Conservation (phyloP, 2,329 filamentous ascomycete species). For the Acephala macrosclerotiorum region DNA sequence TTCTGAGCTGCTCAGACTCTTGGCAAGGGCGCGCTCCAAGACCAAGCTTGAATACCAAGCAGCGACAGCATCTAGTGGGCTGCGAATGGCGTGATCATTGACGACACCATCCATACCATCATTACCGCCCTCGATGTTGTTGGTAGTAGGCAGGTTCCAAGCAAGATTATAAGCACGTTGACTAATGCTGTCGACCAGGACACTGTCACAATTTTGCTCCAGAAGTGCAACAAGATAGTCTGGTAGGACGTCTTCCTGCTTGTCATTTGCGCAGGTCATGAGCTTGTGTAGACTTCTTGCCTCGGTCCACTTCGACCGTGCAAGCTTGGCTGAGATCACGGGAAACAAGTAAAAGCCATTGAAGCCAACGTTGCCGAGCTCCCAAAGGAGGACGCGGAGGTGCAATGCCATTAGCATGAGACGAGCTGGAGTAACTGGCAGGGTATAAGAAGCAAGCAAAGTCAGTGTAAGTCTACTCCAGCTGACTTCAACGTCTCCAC, state of each 20-base stretch:
- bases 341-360: slow-evolving; percentile 71
- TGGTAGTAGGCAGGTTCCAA: slow-evolving; percentile 80
- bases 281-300: slow-evolving; percentile 71
- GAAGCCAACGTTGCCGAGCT: slow-evolving; percentile 70
- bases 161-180: slow-evolving; percentile 90
- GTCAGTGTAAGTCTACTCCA: slow-evolving; percentile 86
- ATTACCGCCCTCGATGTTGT: slow-evolving; percentile 68
- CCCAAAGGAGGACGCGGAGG: slow-evolving; percentile 88
- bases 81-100: slow-evolving; percentile 83
- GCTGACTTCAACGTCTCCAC: slow-evolving; percentile 89
- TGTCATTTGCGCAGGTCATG: slow-evolving; percentile 52
- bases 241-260: slow-evolving; percentile 68
- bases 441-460: slow-evolving; percentile 84
- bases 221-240: slow-evolving; percentile 79
- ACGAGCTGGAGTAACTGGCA: slow-evolving; percentile 81
- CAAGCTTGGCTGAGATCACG: slow-evolving; percentile 74
- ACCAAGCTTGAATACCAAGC: slow-evolving; percentile 87
- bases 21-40: slow-evolving; percentile 73
- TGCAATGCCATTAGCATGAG: slow-evolving; percentile 94
- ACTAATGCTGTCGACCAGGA: slow-evolving; percentile 78
- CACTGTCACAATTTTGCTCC: slow-evolving; percentile 80
- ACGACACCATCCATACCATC: slow-evolving; percentile 84
- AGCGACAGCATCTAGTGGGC: slow-evolving; percentile 87
- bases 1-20: slow-evolving; percentile 64
- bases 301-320: slow-evolving; percentile 80